These are phyloP conservation scores for Cercospora brassicicola DNA, from an alignment of 2,329 filamentous ascomycete species.

Conservation along the genomic window DNA sequence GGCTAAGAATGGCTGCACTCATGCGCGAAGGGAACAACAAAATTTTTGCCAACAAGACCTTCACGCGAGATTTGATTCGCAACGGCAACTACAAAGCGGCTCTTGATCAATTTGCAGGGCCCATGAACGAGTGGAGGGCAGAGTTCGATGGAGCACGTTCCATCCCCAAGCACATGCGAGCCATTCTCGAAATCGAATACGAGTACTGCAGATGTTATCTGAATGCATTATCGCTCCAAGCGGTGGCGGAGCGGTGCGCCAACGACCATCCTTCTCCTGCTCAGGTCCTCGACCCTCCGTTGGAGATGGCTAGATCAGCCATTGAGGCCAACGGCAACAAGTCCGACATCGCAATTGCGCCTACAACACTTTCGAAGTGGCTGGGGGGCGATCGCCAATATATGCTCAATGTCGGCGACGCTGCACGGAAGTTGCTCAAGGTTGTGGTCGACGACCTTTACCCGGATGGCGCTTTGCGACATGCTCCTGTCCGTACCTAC, in stretches of 20 bases:
- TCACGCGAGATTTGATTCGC: constrained; percentile 85
- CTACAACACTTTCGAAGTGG: constrained; percentile 49
- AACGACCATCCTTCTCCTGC: constrained; percentile 59
- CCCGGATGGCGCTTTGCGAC: constrained; percentile 73
- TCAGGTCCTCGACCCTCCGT: constrained; percentile 33
- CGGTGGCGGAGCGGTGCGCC: constrained; percentile 89
- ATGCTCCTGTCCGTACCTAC: constrained; percentile 79
- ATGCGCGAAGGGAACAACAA: constrained; percentile 90
- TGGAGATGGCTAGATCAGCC: constrained; percentile 35
- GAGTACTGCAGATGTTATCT: constrained; percentile 93
- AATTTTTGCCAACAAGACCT: constrained; percentile 81
- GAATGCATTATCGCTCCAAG: constrained; percentile 90
- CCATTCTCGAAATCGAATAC: constrained; percentile 90
- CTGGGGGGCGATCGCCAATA: constrained; percentile 62
- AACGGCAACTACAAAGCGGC: constrained; percentile 79
- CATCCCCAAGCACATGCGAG: constrained; percentile 61
- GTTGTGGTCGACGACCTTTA: constrained; percentile 75
- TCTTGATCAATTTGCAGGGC: constrained; percentile 76
- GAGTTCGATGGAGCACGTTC: constrained; percentile 69
- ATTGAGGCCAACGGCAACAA: constrained; percentile 39
- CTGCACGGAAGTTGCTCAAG: constrained; percentile 71
- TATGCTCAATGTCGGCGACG: constrained; percentile 71
- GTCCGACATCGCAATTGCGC: constrained; percentile 48
- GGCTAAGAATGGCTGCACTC: constrained; percentile 87
- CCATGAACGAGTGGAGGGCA: constrained; percentile 74